Evolutionary conservation across 2,329 filamentous ascomycete genomes (phyloP).

Genomic region (Beauveria sp.): DNA sequence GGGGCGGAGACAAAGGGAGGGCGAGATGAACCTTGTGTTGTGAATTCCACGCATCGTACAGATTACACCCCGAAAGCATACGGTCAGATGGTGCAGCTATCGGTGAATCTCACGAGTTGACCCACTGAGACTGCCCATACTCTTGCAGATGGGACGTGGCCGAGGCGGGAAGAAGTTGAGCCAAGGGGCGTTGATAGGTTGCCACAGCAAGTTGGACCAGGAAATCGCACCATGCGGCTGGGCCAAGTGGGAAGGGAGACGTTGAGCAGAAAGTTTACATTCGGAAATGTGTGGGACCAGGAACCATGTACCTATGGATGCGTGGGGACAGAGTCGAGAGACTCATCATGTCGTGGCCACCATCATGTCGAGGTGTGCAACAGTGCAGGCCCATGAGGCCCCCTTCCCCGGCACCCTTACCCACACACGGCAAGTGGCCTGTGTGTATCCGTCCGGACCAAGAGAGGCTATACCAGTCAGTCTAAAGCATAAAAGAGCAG

Average conservation of each 20-base stretch:
- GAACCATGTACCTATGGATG: not conserved
- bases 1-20: not conserved
- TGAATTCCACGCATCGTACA: not conserved
- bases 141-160: slow-evolving; percentile 5
- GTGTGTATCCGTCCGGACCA: slow-evolving; percentile 1
- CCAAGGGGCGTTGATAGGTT: slow-evolving; percentile 9
- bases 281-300: slow-evolving; percentile 10
- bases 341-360: not conserved
- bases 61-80: not conserved
- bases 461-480: not conserved
- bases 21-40: slow-evolving; percentile 5
- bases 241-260: slow-evolving; percentile 5
- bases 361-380: not conserved
- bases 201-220: not conserved
- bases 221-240: slow-evolving; percentile 9
- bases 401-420: slow-evolving; percentile 8
- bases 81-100: slow-evolving; percentile 3
- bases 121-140: not conserved
- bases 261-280: slow-evolving; percentile 6
- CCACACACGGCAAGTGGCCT: slow-evolving; percentile 7
- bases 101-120: slow-evolving; percentile 7
- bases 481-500: not conserved
- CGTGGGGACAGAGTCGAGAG: not conserved
- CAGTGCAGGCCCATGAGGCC: not conserved
- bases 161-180: slow-evolving; percentile 5